A percentile compares a stretch with the other conserved stretches of the same genome.
Evolutionary conservation across 345 rosid genomes (phyloP).

Genomic region (Citrus maxima): DNA sequence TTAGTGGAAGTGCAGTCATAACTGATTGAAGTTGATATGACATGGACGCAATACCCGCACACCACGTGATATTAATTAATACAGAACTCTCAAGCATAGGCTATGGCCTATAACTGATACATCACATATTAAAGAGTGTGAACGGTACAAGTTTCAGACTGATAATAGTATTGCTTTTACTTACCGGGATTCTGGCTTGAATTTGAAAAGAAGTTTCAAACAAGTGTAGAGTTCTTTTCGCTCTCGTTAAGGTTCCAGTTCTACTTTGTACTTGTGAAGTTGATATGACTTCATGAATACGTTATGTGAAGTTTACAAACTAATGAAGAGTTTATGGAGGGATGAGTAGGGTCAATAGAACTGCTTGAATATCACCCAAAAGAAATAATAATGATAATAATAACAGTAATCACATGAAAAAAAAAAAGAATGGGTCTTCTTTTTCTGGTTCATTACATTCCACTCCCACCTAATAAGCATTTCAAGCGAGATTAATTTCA

Average conservation of each 20-base stretch:
- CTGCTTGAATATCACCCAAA: too few relatives aligned
- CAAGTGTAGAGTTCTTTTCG: background rate
- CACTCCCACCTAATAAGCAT: background rate
- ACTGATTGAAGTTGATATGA: constrained; percentile 3
- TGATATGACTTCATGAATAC: background rate
- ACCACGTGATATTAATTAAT: constrained; percentile 2
- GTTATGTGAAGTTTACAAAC: background rate
- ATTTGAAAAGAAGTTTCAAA: background rate
- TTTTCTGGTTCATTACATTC: background rate
- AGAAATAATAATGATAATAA: too few relatives aligned
- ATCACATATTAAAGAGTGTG: background rate
- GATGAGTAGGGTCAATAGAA: too few relatives aligned
- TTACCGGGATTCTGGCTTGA: background rate
- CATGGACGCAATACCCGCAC: background rate
- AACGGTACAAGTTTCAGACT: background rate
- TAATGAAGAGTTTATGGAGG: background rate
- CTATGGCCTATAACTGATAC: background rate
- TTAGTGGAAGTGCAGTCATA: background rate
- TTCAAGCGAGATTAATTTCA: background rate
- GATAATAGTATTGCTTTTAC: too few relatives aligned
- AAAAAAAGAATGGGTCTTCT: background rate
- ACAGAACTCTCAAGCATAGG: background rate
- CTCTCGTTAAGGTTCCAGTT: background rate
- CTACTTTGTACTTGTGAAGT: background rate
- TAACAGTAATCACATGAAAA: too few relatives aligned